Percentiles rank a stretch among this genome's conserved stretches.
Evolutionary conservation across 1,284 basidiomycete genomes (phyloP).

Genomic region (Ceratobasidium sp.): DNA sequence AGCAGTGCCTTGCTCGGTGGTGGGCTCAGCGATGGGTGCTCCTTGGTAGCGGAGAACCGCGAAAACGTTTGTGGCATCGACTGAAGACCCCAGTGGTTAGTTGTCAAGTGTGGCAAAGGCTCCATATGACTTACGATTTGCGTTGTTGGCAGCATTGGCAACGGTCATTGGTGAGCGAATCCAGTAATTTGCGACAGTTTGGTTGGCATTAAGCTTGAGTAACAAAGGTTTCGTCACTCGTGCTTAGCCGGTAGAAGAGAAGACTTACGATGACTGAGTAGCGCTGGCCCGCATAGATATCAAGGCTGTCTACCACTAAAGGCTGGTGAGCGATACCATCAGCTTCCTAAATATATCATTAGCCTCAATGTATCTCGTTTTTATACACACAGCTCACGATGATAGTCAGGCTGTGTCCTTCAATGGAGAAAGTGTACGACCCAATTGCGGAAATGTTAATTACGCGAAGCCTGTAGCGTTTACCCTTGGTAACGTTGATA

Average conservation of each 20-base stretch:
- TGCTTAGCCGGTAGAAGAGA: not conserved
- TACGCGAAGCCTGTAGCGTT: constrained; percentile 30
- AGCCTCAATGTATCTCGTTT: not conserved
- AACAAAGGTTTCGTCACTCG: not conserved
- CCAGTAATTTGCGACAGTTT: constrained; percentile 41
- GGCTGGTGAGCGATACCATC: constrained; percentile 36
- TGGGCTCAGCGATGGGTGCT: constrained; percentile 29
- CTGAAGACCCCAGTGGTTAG: not conserved
- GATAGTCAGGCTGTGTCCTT: constrained; percentile 29
- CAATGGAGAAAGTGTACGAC: constrained; percentile 31
- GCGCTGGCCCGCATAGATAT: constrained; percentile 35
- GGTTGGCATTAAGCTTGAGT: constrained; percentile 23
- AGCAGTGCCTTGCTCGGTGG: constrained; percentile 30
- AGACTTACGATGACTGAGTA: constrained; percentile 27
- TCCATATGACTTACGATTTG: constrained; percentile 16
- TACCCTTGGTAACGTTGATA: constrained; percentile 12
- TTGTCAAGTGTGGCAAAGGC: not conserved
- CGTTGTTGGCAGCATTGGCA: constrained; percentile 21
- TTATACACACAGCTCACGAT: constrained; percentile 4
- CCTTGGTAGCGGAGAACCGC: constrained; percentile 22
- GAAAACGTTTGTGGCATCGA: constrained; percentile 32
- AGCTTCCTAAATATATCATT: constrained; percentile 18
- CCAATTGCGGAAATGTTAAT: constrained; percentile 36
- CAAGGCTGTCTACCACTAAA: constrained; percentile 34
- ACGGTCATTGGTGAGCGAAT: constrained; percentile 36